phyloP scores from a whole-genome alignment of 176 grass and related monocot species.

The Poa pratensis region DNA sequence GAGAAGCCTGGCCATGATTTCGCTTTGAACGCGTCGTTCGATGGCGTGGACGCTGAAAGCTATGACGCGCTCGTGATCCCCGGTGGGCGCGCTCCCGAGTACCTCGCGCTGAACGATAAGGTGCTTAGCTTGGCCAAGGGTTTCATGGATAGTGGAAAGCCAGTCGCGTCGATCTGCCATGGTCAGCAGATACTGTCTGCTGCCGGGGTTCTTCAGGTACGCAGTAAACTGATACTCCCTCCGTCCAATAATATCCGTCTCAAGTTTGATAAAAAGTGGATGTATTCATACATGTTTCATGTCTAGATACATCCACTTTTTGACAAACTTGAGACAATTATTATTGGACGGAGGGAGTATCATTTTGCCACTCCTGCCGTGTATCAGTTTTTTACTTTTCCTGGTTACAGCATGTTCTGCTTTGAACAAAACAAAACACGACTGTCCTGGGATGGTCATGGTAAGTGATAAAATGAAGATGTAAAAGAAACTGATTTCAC shows the following conservation, averaged over 20 bases:
- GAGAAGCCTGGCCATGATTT: constrained; percentile 99
- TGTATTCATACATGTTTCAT: no score
- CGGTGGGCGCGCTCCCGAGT: constrained; percentile 84
- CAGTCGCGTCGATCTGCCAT: constrained; percentile 92
- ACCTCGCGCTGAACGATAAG: constrained; percentile 77
- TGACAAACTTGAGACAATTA: no score
- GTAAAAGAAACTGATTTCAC: background rate
- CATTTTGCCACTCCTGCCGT: background rate
- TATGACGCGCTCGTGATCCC: constrained; percentile 93
- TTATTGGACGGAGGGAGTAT: no score
- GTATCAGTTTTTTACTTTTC: background rate
- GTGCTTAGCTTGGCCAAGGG: constrained; percentile 70
- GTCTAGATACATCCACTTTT: no score
- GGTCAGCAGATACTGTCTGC: constrained; percentile 88
- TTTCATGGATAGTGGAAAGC: constrained; percentile 76
- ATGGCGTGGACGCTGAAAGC: constrained; percentile 52
- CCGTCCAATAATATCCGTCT: no score
- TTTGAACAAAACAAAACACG: background rate
- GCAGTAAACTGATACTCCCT: background rate
- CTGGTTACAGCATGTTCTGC: background rate
- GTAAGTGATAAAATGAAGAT: no score
- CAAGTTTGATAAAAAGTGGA: no score
- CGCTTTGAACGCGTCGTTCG: constrained; percentile 72
- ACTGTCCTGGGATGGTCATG: background rate
- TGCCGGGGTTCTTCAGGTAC: constrained; percentile 88